Evolutionary conservation across 169 alveolate species (phyloP).

Genomic region (Babesia caballi): DNA sequence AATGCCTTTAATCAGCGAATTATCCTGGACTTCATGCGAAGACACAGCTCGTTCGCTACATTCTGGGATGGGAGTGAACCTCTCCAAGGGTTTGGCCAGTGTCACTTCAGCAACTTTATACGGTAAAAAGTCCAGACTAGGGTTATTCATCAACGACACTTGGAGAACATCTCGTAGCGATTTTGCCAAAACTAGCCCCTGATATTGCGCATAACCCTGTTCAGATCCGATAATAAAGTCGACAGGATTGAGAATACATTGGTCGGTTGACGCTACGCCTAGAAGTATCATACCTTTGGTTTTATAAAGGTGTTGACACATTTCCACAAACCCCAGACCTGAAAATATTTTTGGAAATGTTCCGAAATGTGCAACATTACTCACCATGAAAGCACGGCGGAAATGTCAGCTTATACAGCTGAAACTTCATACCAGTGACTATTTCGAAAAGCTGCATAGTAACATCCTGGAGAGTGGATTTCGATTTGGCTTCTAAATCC

Average conservation of each 20-base stretch:
- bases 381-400: slow-evolving; percentile 50
- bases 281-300: slow-evolving; percentile 66
- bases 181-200: slow-evolving; percentile 70
- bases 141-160: slow-evolving; percentile 55
- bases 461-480: neutral
- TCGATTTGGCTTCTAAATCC: neutral
- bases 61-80: slow-evolving; percentile 2
- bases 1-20: slow-evolving; percentile 13
- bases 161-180: slow-evolving; percentile 63
- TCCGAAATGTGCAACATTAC: neutral
- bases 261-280: slow-evolving; percentile 69
- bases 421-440: slow-evolving; percentile 60
- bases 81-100: neutral
- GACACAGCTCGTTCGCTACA: neutral
- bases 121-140: slow-evolving; percentile 49
- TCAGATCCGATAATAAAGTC: slow-evolving; percentile 66
- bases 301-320: slow-evolving; percentile 66
- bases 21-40: neutral
- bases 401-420: slow-evolving; percentile 28
- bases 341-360: neutral
- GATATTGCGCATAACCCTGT: slow-evolving; percentile 32
- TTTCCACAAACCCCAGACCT: slow-evolving; percentile 63
- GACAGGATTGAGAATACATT: slow-evolving; percentile 69
- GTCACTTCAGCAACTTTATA: slow-evolving; percentile 8
- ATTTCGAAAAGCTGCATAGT: slow-evolving; percentile 46